Evolutionary conservation across 2,329 filamentous ascomycete genomes (phyloP), one percentile per base, ranked within the genome.

Genomic region (Chrysoporthe deuterocubensis): DNA sequence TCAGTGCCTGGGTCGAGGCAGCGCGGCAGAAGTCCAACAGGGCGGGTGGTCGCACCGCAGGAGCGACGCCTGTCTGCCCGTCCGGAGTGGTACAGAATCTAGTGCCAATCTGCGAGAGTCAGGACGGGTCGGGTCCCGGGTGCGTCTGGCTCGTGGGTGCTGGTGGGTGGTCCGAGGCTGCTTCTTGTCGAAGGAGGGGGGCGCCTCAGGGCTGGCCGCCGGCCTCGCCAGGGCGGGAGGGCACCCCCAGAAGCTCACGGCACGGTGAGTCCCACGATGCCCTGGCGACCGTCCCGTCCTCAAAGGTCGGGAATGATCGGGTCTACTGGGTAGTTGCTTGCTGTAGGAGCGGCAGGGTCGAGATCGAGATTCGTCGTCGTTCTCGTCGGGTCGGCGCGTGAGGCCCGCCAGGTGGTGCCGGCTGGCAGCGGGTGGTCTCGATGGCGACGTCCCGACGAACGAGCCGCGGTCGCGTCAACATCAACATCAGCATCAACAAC

Each of bases 401-500:
- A 13, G 40, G 2, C 5, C 34, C 18, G 9, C 14, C 66, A 65
- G 66, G 46, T 65, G 66, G 16, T 16, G 14, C 4, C 66, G 54
- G 57, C 18, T 56, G 66, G 42, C 0, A 2, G 5, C 7, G 56
- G 64, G 21, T 34, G 48, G 21, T 26, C 46, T 54, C 40, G 57
- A 48, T 32, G 3, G 56, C 18, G 32, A 40, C 5, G 16, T 40
- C 16, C 16, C 14, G 13, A 57, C 43, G 66, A 21, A 4, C 26
- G 44, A 26, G 54, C 32, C 57, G 14, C 54, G 34, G 62, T 56
- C 66, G 46, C 44, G 40, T 61, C 58, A 65, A 50, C 46, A 26
- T 7, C 46, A 50, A 52, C 5, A 13, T 52, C 50, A 54, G 32
- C 26, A 34, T 54, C 50, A 54, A 54, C 50, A 54, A 32, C 50